phyloP scores from a whole-genome alignment of 495 filamentous ascomycete species.

The Podospora anserina region DNA sequence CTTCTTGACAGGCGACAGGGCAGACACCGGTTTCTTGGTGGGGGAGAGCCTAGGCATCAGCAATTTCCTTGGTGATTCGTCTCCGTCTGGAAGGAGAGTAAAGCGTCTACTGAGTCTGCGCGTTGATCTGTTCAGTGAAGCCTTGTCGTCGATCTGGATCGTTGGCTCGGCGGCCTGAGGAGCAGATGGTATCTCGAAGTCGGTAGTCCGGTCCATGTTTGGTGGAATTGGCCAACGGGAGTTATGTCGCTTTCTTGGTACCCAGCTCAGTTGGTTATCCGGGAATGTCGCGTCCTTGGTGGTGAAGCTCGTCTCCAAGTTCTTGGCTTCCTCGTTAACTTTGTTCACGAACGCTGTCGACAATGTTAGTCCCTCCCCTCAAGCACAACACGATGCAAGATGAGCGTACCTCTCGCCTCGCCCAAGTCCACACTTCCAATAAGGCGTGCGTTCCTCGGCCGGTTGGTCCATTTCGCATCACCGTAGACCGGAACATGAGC shows the following conservation, averaged over 20 bases:
- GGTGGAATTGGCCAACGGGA: conserved; percentile 34
- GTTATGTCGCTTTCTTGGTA: conserved; percentile 37
- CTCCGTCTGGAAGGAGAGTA: conserved; percentile 23
- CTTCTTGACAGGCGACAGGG: conserved; percentile 26
- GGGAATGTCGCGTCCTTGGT: conserved; percentile 23
- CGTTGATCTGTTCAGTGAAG: conserved; percentile 25
- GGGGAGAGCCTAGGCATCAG: conserved; percentile 22
- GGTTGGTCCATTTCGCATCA: conserved; percentile 24
- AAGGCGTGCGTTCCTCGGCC: conserved; percentile 7
- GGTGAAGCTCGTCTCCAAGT: not conserved
- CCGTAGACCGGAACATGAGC: conserved; percentile 23
- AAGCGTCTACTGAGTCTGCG: conserved; percentile 33
- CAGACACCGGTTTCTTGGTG: conserved; percentile 11
- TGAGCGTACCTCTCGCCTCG: conserved; percentile 28
- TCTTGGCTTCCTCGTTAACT: conserved; percentile 8
- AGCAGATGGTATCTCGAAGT: conserved; percentile 19
- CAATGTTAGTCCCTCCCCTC: not conserved
- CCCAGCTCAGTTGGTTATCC: conserved; percentile 23
- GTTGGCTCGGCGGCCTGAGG: conserved; percentile 19
- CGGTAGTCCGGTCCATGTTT: conserved; percentile 23
- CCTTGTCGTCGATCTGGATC: conserved; percentile 20
- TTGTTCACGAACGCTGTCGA: not conserved
- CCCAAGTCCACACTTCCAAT: conserved; percentile 27
- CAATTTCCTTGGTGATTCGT: conserved; percentile 26
- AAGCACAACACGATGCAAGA: not conserved